A percentile compares a stretch with the other conserved stretches of the same genome.
Conservation (phyloP, 2,329 filamentous ascomycete species). For the Fusarium chaquense region DNA sequence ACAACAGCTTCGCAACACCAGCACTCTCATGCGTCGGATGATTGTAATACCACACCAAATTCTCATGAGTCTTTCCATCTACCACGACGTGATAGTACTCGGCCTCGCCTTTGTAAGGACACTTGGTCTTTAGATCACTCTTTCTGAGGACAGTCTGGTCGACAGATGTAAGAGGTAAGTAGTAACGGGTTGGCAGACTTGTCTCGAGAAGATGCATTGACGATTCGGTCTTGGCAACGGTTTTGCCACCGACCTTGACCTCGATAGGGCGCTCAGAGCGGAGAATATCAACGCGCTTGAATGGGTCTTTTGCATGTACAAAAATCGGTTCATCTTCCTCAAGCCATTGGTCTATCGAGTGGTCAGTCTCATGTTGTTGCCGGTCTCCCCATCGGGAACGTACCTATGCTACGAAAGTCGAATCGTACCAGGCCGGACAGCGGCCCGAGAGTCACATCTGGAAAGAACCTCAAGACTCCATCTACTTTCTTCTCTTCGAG, state of each 20-base stretch:
- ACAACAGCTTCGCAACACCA: constrained; percentile 66
- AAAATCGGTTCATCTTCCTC: constrained; percentile 71
- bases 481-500: constrained; percentile 48
- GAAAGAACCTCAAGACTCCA: constrained; percentile 55
- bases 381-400: background rate
- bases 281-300: constrained; percentile 72
- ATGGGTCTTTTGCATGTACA: constrained; percentile 75
- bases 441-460: constrained; percentile 53
- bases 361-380: background rate
- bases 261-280: constrained; percentile 65
- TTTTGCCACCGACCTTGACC: constrained; percentile 60
- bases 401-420: constrained; percentile 54
- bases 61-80: constrained; percentile 57
- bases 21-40: constrained; percentile 68
- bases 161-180: constrained; percentile 66
- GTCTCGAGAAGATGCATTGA: constrained; percentile 71
- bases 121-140: constrained; percentile 66
- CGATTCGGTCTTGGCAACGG: constrained; percentile 60
- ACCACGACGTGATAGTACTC: constrained; percentile 70
- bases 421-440: constrained; percentile 52
- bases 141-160: constrained; percentile 58
- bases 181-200: constrained; percentile 68
- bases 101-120: constrained; percentile 76
- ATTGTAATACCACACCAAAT: constrained; percentile 73
- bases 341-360: constrained; percentile 53